Evolutionary conservation across 768 basidiomycete species (phyloP).

Genomic region (Botryobasidium botryosum): DNA sequence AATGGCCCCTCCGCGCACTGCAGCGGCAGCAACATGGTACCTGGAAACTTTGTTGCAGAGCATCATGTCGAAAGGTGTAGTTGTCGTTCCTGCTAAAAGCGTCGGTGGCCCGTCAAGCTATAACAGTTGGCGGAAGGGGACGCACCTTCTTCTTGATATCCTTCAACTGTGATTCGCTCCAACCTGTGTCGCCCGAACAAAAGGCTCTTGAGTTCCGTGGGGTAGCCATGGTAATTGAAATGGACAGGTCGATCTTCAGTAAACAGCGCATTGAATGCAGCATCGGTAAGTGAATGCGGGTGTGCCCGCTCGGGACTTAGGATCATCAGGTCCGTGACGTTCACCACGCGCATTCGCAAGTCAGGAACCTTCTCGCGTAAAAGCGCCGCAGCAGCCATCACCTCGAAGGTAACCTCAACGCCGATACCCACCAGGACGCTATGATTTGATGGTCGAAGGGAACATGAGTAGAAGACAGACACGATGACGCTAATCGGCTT

Average conservation of each 20-base stretch:
- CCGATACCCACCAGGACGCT: constrained; percentile 81
- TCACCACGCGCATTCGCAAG: constrained; percentile 72
- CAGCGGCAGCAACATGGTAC: too few relatives aligned
- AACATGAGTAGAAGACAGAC: constrained; percentile 15
- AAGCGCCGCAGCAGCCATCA: constrained; percentile 69
- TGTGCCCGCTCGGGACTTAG: constrained; percentile 51
- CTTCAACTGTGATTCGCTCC: constrained; percentile 37
- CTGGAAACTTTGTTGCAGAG: too few relatives aligned
- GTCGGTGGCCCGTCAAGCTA: too few relatives aligned
- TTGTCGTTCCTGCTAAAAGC: too few relatives aligned
- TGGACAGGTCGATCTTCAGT: constrained; percentile 50
- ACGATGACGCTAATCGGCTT: constrained; percentile 17
- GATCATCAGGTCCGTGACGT: constrained; percentile 81
- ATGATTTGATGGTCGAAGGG: not conserved
- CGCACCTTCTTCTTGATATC: constrained; percentile 46
- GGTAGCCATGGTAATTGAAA: constrained; percentile 76
- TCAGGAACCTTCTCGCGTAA: constrained; percentile 51
- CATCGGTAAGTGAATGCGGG: constrained; percentile 51
- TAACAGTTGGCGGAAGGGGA: constrained; percentile 6
- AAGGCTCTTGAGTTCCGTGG: constrained; percentile 51
- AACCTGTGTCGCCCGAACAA: constrained; percentile 47
- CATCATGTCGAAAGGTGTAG: too few relatives aligned
- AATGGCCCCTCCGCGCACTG: too few relatives aligned
- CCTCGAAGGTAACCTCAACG: constrained; percentile 77
- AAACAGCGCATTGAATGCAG: constrained; percentile 53